Percentiles rank a stretch among this genome's conserved stretches.
Conservation (phyloP, 2,329 filamentous ascomycete genomes). For the Chrysosporium keratinophilum region DNA sequence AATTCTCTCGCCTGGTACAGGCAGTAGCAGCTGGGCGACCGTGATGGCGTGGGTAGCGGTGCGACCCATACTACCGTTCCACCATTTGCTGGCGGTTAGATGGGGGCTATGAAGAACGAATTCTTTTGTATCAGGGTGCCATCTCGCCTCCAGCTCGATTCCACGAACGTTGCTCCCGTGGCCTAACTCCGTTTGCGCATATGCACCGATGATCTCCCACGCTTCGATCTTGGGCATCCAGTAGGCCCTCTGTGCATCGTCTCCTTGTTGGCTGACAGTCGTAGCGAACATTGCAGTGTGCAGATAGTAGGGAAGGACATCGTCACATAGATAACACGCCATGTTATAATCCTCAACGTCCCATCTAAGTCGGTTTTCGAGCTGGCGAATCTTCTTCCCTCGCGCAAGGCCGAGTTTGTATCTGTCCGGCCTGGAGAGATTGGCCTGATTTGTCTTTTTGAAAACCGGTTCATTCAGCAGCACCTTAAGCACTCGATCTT, state of each 20-base stretch:
- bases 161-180: conserved; percentile 41
- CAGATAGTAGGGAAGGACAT: conserved; percentile 45
- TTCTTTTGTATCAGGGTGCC: conserved; percentile 34
- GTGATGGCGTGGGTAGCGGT: conserved; percentile 43
- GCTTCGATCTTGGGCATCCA: conserved; percentile 39
- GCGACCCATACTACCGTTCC: conserved; percentile 40
- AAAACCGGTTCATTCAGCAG: conserved; percentile 41
- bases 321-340: conserved; percentile 44
- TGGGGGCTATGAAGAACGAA: conserved; percentile 40
- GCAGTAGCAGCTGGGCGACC: conserved; percentile 39
- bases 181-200: conserved; percentile 39
- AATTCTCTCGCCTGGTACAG: conserved; percentile 18
- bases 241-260: conserved; percentile 34
- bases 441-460: conserved; percentile 41
- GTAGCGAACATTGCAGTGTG: conserved; percentile 41
- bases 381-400: conserved; percentile 41
- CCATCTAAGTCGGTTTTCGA: conserved; percentile 40
- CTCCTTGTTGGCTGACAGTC: conserved; percentile 38
- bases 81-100: conserved; percentile 41
- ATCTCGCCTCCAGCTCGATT: conserved; percentile 36
- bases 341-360: conserved; percentile 42
- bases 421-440: conserved; percentile 42
- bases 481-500: conserved; percentile 38
- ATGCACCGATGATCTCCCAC: conserved; percentile 39
- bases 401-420: conserved; percentile 45